Conservation (phyloP, 2,329 filamentous ascomycete species). For the Aspergillus candidus region DNA sequence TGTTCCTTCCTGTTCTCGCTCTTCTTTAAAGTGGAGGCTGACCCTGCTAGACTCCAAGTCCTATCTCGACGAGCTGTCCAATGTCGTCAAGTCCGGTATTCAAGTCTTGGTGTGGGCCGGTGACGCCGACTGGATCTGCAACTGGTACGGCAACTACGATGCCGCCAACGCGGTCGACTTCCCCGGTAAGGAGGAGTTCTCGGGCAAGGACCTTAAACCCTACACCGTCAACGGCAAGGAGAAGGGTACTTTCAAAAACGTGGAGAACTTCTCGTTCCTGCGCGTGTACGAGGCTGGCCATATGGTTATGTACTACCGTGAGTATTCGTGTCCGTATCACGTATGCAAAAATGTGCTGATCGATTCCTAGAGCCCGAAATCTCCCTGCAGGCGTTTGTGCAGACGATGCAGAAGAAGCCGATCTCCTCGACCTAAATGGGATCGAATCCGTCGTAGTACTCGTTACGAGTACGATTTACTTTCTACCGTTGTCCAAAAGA, state of each 20-base stretch:
- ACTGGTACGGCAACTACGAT: constrained; percentile 49
- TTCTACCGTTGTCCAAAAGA: too few species aligned
- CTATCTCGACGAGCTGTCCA: constrained; percentile 40
- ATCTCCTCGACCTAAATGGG: constrained; percentile 16
- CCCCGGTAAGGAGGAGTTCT: constrained; percentile 38
- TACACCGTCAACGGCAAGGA: constrained; percentile 47
- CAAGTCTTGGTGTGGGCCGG: constrained; percentile 51
- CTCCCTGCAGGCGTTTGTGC: constrained; percentile 44
- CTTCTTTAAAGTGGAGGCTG: constrained; percentile 3
- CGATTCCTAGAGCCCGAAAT: constrained; percentile 34
- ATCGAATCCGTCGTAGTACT: too few species aligned
- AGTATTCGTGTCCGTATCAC: constrained; percentile 15
- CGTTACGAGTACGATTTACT: too few species aligned
- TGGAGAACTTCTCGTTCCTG: constrained; percentile 47
- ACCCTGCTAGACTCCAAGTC: constrained; percentile 35
- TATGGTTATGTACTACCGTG: constrained; percentile 47
- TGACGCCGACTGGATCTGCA: constrained; percentile 55
- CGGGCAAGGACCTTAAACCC: constrained; percentile 26
- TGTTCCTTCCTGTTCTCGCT: constrained; percentile 4
- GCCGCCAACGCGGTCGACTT: constrained; percentile 45
- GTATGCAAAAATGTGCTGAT: constrained; percentile 13
- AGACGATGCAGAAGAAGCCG: constrained; percentile 34
- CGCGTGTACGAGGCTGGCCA: constrained; percentile 46
- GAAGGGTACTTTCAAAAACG: constrained; percentile 47
- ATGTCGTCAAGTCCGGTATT: constrained; percentile 45